Evolutionary conservation across 768 basidiomycete genomes (phyloP).

Genomic region (Lactarius hatsudake): DNA sequence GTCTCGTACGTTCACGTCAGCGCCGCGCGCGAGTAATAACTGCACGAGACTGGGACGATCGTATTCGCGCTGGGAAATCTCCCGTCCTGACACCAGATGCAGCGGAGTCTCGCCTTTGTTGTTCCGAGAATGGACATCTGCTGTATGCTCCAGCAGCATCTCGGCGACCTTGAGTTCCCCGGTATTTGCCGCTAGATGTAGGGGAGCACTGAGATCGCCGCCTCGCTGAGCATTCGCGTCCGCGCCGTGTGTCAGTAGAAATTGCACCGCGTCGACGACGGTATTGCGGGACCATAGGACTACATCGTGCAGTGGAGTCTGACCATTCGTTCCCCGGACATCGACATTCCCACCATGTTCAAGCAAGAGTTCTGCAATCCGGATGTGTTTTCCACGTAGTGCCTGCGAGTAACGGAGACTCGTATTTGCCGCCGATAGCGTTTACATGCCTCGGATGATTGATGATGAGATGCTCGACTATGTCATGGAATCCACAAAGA

Average conservation of each 20-base stretch:
- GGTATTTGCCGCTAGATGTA: not conserved
- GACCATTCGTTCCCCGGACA: not conserved
- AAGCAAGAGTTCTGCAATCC: not conserved
- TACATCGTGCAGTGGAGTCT: not conserved
- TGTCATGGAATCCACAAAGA: not conserved
- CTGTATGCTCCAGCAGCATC: not conserved
- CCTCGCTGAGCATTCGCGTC: not conserved
- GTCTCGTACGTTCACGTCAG: not conserved
- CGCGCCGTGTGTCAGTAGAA: not conserved
- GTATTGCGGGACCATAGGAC: not conserved
- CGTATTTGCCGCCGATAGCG: not conserved
- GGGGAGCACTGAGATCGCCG: not conserved
- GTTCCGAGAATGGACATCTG: not conserved
- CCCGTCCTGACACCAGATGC: not conserved
- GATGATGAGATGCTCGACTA: not conserved
- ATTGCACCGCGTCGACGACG: not conserved
- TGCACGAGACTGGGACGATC: not conserved
- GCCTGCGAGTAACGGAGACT: not conserved
- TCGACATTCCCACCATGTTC: not conserved
- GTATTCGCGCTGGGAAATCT: not conserved
- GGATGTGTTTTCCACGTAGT: not conserved
- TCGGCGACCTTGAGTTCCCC: not conserved
- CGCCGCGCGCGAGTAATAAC: not conserved
- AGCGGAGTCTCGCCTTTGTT: not conserved
- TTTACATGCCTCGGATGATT: not conserved